These are phyloP conservation scores for Musa balbisiana DNA, from an alignment of 202 grass and related monocot genomes.

Conservation along the genomic window DNA sequence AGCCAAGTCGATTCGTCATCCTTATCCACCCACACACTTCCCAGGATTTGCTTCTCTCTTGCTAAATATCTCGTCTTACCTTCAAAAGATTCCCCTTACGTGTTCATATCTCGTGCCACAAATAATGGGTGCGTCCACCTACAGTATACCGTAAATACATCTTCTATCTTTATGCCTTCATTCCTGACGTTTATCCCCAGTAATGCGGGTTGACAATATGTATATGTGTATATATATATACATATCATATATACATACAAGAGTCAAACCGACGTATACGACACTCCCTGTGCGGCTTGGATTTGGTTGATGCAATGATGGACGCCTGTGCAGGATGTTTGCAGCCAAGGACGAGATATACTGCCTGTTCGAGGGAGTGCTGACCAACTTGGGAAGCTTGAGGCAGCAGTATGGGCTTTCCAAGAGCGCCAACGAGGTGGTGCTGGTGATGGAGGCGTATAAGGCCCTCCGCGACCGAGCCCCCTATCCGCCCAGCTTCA, in stretches of 20 bases:
- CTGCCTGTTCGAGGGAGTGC: slow-evolving; percentile 82
- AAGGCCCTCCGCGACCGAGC: slow-evolving; percentile 90
- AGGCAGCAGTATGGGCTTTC: slow-evolving; percentile 85
- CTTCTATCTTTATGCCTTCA: too few relatives aligned
- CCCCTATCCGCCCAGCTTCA: slow-evolving; percentile 86
- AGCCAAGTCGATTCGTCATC: neutral
- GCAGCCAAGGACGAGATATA: slow-evolving; percentile 91
- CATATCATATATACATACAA: too few relatives aligned
- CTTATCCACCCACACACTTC: neutral
- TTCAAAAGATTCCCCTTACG: too few relatives aligned
- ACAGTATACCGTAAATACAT: too few relatives aligned
- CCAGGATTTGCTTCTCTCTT: neutral
- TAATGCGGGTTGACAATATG: too few relatives aligned
- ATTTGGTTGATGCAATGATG: neutral
- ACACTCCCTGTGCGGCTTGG: neutral
- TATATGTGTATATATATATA: too few relatives aligned
- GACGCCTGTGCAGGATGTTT: slow-evolving; percentile 40
- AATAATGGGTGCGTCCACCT: too few relatives aligned
- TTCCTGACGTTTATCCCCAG: too few relatives aligned
- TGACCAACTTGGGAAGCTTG: slow-evolving; percentile 67
- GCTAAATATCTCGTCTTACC: too few relatives aligned
- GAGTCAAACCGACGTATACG: neutral
- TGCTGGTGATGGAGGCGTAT: slow-evolving; percentile 90
- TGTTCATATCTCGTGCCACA: too few relatives aligned
- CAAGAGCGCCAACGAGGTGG: slow-evolving; percentile 66